Conservation (phyloP, 345 rosid species). For the Raphanus sativus region DNA sequence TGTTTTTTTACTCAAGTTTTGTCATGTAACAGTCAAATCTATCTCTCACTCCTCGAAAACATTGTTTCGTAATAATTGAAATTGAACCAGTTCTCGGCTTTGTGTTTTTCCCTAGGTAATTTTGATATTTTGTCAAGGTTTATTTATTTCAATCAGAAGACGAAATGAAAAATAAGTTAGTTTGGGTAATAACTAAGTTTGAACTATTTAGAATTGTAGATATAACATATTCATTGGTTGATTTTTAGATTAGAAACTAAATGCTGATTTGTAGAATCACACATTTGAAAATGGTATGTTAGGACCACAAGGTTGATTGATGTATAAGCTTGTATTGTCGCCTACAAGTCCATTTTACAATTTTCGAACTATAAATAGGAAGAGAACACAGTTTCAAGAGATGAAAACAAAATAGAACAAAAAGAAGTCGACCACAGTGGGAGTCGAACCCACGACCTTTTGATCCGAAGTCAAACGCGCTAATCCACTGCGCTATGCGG, state of each 20-base stretch:
- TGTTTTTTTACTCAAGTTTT: background rate
- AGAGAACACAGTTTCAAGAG: background rate
- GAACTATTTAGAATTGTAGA: background rate
- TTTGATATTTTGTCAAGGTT: background rate
- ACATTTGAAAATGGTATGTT: background rate
- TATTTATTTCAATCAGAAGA: background rate
- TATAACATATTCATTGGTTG: background rate
- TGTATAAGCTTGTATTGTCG: background rate
- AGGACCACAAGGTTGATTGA: background rate
- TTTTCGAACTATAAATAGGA: background rate
- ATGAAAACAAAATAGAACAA: background rate
- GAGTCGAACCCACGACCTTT: slow-evolving; percentile 87
- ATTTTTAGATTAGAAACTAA: background rate
- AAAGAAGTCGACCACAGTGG: slow-evolving; percentile 68
- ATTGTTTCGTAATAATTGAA: background rate
- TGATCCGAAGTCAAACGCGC: slow-evolving; percentile 99
- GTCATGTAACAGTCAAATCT: background rate
- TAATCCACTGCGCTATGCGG: slow-evolving; percentile 98
- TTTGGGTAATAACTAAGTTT: background rate
- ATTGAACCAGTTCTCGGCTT: background rate
- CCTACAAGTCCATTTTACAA: background rate
- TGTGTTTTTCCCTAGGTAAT: background rate
- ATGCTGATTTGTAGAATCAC: background rate
- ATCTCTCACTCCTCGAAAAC: background rate
- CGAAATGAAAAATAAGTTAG: background rate